Evolutionary conservation across 345 rosid species (phyloP).

Genomic region (Lagerstroemia speciosa): DNA sequence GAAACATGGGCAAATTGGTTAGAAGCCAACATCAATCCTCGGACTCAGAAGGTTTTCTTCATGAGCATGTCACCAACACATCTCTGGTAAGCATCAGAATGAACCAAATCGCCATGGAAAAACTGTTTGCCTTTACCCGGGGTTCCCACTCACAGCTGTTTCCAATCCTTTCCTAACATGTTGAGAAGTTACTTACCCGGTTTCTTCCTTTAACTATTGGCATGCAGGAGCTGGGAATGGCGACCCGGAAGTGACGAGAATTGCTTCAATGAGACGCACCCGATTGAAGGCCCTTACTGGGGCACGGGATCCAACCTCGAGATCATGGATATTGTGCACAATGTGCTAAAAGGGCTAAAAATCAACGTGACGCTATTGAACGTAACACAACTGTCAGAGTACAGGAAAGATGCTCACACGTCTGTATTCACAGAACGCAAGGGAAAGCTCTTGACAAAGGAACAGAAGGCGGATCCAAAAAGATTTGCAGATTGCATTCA

Average conservation of each 20-base stretch:
- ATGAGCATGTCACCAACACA: constrained; percentile 93
- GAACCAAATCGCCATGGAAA: background rate
- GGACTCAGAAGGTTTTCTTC: constrained; percentile 71
- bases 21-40: constrained; percentile 50
- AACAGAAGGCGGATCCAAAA: constrained; percentile 57
- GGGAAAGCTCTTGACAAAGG: constrained; percentile 73
- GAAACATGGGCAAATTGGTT: constrained; percentile 90
- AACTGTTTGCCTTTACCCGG: background rate
- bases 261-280: constrained; percentile 67
- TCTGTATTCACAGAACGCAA: constrained; percentile 65
- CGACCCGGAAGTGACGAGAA: constrained; percentile 59
- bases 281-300: constrained; percentile 60
- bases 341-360: constrained; percentile 33
- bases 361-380: constrained; percentile 53
- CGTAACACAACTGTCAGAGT: constrained; percentile 73
- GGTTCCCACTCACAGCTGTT: no score
- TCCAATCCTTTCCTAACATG: no score
- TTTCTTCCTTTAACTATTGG: background rate
- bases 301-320: constrained; percentile 79
- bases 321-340: constrained; percentile 56
- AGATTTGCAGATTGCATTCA: constrained; percentile 77
- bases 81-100: constrained; percentile 43
- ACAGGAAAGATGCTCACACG: constrained; percentile 80
- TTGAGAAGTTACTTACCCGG: no score
- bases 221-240: constrained; percentile 94